A percentile compares a stretch with the other conserved stretches of the same genome.
Conservation (phyloP, 1,139 yeast genomes). For the Sugiyamaella japonica region DNA sequence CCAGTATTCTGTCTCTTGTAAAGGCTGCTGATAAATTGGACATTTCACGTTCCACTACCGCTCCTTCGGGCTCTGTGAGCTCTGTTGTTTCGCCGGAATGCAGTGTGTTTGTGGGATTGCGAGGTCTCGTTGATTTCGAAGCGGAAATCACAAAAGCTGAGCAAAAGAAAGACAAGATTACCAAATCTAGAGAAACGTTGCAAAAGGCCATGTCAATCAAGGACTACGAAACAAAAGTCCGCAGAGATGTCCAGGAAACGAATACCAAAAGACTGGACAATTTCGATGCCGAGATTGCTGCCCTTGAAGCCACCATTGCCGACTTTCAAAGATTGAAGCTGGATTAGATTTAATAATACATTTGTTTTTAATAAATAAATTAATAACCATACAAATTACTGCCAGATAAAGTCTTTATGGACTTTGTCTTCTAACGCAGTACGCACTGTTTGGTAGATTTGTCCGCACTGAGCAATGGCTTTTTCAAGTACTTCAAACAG, state of each 20-base stretch:
- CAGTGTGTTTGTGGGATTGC: conserved; percentile 85
- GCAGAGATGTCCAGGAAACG: conserved; percentile 74
- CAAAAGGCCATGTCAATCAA: conserved; percentile 66
- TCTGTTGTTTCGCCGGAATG: conserved; percentile 77
- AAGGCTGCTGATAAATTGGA: conserved; percentile 80
- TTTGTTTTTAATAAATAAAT: background rate
- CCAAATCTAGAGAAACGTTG: conserved; percentile 50
- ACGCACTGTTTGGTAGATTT: conserved; percentile 50
- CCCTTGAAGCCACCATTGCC: conserved; percentile 48
- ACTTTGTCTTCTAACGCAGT: conserved; percentile 51
- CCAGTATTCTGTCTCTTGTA: conserved; percentile 83
- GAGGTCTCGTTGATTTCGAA: conserved; percentile 92
- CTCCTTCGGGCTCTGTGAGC: conserved; percentile 88
- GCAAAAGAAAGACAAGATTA: conserved; percentile 65
- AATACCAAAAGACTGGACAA: conserved; percentile 70
- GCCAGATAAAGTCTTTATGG: conserved; percentile 60
- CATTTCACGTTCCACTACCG: conserved; percentile 51
- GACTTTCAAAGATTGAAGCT: conserved; percentile 44
- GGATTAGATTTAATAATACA: conserved; percentile 19
- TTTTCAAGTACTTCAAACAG: conserved; percentile 44
- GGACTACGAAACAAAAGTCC: conserved; percentile 87
- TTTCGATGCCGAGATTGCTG: conserved; percentile 81
- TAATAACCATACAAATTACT: conserved; percentile 22
- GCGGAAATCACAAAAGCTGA: conserved; percentile 82
- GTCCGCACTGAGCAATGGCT: conserved; percentile 51